Evolutionary conservation across 2,329 filamentous ascomycete genomes (phyloP).

Genomic region (Pyrenophora teres): DNA sequence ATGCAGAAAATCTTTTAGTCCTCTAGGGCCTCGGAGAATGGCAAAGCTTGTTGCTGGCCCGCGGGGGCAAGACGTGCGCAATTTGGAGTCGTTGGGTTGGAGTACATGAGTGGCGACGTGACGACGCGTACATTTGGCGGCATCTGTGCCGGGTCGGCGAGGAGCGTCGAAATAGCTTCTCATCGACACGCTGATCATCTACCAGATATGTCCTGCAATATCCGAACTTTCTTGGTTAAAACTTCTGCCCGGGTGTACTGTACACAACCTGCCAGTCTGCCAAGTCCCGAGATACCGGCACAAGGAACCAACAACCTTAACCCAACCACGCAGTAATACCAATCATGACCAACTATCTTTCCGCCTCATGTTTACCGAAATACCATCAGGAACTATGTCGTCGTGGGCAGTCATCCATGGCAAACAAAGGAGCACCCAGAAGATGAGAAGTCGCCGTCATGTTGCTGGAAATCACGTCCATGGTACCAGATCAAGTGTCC

Average conservation of each 20-base stretch:
- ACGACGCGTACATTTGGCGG: slow-evolving; percentile 11
- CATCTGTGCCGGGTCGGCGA: slow-evolving; percentile 7
- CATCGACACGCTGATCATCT: slow-evolving; percentile 1
- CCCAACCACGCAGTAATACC: slow-evolving; percentile 11
- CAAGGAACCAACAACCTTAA: slow-evolving; percentile 28
- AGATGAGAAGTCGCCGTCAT: too few species aligned
- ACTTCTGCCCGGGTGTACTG: too few species aligned
- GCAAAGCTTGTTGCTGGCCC: slow-evolving; percentile 1
- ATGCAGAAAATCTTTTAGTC: slow-evolving; percentile 3
- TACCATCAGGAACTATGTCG: too few species aligned
- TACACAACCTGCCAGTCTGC: slow-evolving; percentile 1
- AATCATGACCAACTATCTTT: not conserved
- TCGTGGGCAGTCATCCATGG: too few species aligned
- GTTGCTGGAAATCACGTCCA: too few species aligned
- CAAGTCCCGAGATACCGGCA: slow-evolving; percentile 13
- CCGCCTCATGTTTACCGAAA: too few species aligned
- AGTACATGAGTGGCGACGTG: slow-evolving; percentile 6
- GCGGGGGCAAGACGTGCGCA: slow-evolving; percentile 3
- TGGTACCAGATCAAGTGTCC: too few species aligned
- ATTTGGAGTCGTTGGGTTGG: not conserved
- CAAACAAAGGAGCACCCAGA: too few species aligned
- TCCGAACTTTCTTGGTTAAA: not conserved
- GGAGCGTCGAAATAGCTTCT: slow-evolving; percentile 1
- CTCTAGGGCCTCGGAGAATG: slow-evolving; percentile 6
- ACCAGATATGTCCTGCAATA: slow-evolving; percentile 8